These are phyloP conservation scores for Apodospora peruviana DNA, from an alignment of 495 filamentous ascomycete species.

Conservation along the genomic window DNA sequence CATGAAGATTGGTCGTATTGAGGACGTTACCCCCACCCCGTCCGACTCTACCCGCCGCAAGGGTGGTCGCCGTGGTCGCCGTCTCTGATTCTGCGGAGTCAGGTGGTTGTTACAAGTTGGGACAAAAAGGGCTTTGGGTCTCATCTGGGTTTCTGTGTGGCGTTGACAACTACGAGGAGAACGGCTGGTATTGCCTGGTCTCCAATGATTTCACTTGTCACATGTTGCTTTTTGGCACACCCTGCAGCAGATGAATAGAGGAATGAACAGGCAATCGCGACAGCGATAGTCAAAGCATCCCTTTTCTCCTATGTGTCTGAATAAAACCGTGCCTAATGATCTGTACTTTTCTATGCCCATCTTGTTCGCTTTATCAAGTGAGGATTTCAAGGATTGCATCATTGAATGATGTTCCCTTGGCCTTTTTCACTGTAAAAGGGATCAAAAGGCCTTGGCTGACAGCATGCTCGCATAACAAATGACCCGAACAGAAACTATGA, in stretches of 20 bases:
- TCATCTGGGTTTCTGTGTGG: conserved; percentile 46
- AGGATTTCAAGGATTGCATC: no score
- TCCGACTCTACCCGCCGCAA: conserved; percentile 98
- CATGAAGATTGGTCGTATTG: conserved; percentile 99
- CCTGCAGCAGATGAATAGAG: conserved; percentile 37
- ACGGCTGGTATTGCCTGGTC: conserved; percentile 64
- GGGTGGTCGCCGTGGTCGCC: conserved; percentile 99
- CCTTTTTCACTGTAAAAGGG: no score
- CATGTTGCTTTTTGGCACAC: conserved; percentile 47
- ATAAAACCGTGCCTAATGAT: no score
- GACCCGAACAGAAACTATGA: background rate
- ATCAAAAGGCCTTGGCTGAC: no score
- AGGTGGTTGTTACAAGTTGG: conserved; percentile 28
- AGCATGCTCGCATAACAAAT: background rate
- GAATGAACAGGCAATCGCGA: conserved; percentile 25
- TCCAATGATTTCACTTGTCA: conserved; percentile 50
- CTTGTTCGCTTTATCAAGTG: no score
- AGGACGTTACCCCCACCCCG: conserved; percentile 98
- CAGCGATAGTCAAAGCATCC: conserved; percentile 12
- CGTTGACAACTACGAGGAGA: conserved; percentile 63
- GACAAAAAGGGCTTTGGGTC: conserved; percentile 38
- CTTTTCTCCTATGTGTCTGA: background rate
- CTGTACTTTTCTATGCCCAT: no score
- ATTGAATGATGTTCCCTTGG: no score
- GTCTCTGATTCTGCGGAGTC: conserved; percentile 62